These are phyloP conservation scores for Globisporangium okanoganense DNA, from an alignment of 352 stramenopile species.

Conservation along the genomic window DNA sequence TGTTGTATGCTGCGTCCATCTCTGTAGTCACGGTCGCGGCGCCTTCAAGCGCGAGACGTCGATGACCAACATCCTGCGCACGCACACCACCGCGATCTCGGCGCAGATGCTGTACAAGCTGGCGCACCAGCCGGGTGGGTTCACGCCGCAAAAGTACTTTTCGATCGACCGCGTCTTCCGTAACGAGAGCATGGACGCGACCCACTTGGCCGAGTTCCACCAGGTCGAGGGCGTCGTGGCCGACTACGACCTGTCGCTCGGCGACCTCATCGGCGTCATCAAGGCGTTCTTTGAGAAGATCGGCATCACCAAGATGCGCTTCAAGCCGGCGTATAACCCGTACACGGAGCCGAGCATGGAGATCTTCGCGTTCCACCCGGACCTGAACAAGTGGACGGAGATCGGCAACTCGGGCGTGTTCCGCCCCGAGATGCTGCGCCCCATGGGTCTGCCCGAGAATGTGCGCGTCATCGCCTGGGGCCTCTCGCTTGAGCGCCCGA, in stretches of 20 bases:
- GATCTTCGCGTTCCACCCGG: constrained; percentile 99
- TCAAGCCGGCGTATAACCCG: constrained; percentile 99
- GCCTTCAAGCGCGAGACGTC: constrained; percentile 94
- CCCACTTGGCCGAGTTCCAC: constrained; percentile 99
- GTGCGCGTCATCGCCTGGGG: constrained; percentile 99
- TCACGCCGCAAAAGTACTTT: constrained; percentile 98
- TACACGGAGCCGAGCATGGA: constrained; percentile 99
- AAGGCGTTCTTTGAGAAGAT: constrained; percentile 99
- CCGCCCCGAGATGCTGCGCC: constrained; percentile 98
- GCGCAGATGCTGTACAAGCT: constrained; percentile 99
- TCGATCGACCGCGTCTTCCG: constrained; percentile 99
- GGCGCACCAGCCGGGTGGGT: constrained; percentile 92
- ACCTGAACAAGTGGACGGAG: constrained; percentile 99
- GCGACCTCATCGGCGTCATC: constrained; percentile 99
- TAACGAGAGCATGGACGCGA: constrained; percentile 99
- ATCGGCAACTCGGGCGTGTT: constrained; percentile 99
- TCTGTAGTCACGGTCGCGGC: constrained; percentile 56
- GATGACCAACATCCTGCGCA: constrained; percentile 99
- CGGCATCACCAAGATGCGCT: constrained; percentile 97
- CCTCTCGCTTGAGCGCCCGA: constrained; percentile 97
- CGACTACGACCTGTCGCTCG: constrained; percentile 98
- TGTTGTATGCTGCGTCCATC: neutral
- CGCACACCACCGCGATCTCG: constrained; percentile 99
- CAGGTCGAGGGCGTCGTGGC: constrained; percentile 99
- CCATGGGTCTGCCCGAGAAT: constrained; percentile 99